Evolutionary conservation across 2,329 filamentous ascomycete species (phyloP).

Genomic region (Fusarium sp.): DNA sequence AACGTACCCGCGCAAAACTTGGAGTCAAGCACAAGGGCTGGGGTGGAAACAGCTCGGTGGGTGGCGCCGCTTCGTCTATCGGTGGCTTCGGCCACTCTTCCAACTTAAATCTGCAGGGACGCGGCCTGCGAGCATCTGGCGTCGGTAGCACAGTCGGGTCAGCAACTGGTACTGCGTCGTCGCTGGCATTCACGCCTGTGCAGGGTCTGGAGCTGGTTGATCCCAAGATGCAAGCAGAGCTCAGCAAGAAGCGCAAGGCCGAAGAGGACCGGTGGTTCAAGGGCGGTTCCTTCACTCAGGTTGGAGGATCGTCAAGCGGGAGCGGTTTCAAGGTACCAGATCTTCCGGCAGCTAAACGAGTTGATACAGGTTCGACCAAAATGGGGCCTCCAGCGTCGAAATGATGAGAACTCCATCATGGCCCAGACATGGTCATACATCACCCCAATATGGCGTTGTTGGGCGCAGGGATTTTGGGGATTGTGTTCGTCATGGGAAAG

Average conservation of each 20-base stretch:
- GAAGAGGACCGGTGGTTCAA: conserved; percentile 98
- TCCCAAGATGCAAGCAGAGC: conserved; percentile 88
- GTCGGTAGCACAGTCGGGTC: conserved; percentile 77
- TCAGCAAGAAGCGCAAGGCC: conserved; percentile 90
- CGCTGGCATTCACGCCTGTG: conserved; percentile 92
- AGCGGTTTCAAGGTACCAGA: conserved; percentile 86
- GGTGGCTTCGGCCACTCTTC: conserved; percentile 79
- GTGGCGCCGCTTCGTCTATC: conserved; percentile 82
- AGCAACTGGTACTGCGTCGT: conserved; percentile 80
- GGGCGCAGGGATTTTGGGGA: not conserved
- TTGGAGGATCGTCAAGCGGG: conserved; percentile 66
- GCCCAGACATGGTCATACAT: not conserved
- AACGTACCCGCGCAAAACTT: conserved; percentile 91
- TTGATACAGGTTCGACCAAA: conserved; percentile 57
- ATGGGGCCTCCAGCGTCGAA: conserved; percentile 52
- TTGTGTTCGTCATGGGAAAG: conserved; percentile 34
- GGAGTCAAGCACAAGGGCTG: conserved; percentile 97
- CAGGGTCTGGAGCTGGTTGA: conserved; percentile 96
- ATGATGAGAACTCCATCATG: conserved; percentile 20
- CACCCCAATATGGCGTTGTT: not conserved
- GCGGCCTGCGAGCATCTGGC: conserved; percentile 83
- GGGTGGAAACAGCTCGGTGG: conserved; percentile 77
- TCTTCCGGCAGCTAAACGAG: conserved; percentile 79
- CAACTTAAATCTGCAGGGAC: conserved; percentile 78
- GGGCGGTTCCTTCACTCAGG: conserved; percentile 94